phyloP scores from a whole-genome alignment of 129 eudicot species.

The Escallonia herrerae region DNA sequence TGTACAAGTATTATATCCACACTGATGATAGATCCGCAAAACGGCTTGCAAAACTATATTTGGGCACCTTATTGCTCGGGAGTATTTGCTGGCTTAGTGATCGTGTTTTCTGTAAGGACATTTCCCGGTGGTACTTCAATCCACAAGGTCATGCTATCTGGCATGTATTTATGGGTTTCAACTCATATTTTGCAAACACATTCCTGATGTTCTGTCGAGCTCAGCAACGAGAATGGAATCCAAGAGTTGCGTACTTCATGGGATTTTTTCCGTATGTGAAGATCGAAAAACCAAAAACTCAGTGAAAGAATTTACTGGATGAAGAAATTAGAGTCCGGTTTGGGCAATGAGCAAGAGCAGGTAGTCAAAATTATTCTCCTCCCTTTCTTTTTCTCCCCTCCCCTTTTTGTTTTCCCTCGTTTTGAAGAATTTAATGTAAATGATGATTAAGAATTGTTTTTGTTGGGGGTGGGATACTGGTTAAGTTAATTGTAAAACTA shows the following conservation, averaged over 20 bases:
- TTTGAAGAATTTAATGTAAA: conserved; percentile 24
- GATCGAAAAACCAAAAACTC: conserved; percentile 65
- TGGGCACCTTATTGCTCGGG: conserved; percentile 48
- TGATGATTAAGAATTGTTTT: conserved; percentile 18
- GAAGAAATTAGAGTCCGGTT: neutral
- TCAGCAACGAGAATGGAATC: conserved; percentile 75
- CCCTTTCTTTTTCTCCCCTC: neutral
- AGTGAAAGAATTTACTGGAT: conserved; percentile 22
- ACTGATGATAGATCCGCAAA: conserved; percentile 59
- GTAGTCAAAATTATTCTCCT: conserved; percentile 2
- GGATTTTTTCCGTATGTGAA: conserved; percentile 74
- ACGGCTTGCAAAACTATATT: conserved; percentile 66
- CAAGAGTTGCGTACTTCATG: conserved; percentile 50
- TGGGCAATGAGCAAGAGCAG: conserved; percentile 6
- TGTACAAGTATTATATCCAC: conserved; percentile 78
- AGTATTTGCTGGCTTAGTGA: conserved; percentile 68
- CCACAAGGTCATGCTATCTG: conserved; percentile 95
- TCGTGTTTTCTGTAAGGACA: conserved; percentile 46
- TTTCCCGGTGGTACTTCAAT: conserved; percentile 59
- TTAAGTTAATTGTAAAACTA: conserved; percentile 10
- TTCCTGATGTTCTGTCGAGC: conserved; percentile 96
- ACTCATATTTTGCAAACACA: conserved; percentile 68
- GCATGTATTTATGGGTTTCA: conserved; percentile 85
- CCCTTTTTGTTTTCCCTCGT: conserved; percentile 5
- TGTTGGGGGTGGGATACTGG: conserved; percentile 4